phyloP scores from a whole-genome alignment of 306 rosid genomes.

The Vicia faba region DNA sequence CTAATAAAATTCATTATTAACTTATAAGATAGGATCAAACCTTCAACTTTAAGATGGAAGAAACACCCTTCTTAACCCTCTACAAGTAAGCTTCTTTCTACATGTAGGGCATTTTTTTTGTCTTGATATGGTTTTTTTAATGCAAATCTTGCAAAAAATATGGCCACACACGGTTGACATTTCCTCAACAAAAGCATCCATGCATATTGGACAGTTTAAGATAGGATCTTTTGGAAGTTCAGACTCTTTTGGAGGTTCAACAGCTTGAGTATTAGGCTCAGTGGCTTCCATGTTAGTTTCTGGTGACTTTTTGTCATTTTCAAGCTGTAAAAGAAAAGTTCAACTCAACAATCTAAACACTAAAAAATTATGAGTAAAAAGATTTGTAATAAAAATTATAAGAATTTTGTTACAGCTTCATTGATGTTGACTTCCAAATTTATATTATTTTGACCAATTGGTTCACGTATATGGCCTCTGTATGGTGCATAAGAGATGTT shows the following conservation, averaged over 20 bases:
- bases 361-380: too few species aligned
- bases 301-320: slow-evolving; percentile 31
- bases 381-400: too few species aligned
- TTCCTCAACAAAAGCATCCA: slow-evolving; percentile 61
- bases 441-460: too few species aligned
- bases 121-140: slow-evolving; percentile 50
- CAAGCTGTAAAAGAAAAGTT: slow-evolving; percentile 47
- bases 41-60: slow-evolving; percentile 66
- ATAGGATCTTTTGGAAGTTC: slow-evolving; percentile 61
- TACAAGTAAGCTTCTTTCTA: slow-evolving; percentile 59
- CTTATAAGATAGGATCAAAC: slow-evolving; percentile 20
- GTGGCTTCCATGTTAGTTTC: slow-evolving; percentile 31
- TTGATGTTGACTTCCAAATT: too few species aligned
- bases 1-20: background rate
- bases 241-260: slow-evolving; percentile 59
- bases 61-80: slow-evolving; percentile 69
- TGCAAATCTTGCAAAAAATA: slow-evolving; percentile 82
- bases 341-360: background rate
- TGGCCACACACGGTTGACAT: slow-evolving; percentile 89
- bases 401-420: too few species aligned
- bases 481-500: too few species aligned
- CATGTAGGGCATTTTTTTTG: slow-evolving; percentile 81
- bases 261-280: background rate
- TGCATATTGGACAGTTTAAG: slow-evolving; percentile 78
- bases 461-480: too few species aligned